Conservation (phyloP, 1,284 basidiomycete genomes). For the Pascua guehoae region DNA sequence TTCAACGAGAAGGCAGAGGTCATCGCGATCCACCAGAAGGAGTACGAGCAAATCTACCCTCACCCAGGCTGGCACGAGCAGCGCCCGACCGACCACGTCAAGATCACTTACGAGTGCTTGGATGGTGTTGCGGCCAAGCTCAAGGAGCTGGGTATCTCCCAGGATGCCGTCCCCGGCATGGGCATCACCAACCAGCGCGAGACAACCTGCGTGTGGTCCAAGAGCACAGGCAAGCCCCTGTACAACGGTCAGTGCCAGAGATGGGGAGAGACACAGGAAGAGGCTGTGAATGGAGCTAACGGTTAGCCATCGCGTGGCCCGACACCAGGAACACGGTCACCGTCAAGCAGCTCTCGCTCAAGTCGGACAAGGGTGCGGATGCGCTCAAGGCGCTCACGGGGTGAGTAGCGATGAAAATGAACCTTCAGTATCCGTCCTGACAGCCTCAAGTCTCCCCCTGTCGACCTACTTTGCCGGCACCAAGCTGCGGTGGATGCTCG, state of each 20-base stretch:
- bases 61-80: constrained; percentile 96
- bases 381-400: constrained; percentile 17
- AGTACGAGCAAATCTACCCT: constrained; percentile 88
- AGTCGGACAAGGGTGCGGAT: constrained; percentile 6
- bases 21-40: constrained; percentile 77
- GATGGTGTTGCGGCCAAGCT: constrained; percentile 67
- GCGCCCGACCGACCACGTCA: constrained; percentile 77
- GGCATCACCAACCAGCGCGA: constrained; percentile 93
- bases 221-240: constrained; percentile 79
- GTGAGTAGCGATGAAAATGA: neutral
- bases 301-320: constrained; percentile 84
- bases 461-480: constrained; percentile 96
- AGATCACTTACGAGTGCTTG: constrained; percentile 74
- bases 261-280: neutral
- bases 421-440: neutral
- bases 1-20: constrained; percentile 87
- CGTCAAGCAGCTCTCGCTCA: constrained; percentile 11
- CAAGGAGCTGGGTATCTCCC: constrained; percentile 65
- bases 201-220: constrained; percentile 91
- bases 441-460: constrained; percentile 60
- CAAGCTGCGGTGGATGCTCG: constrained; percentile 95
- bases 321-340: constrained; percentile 65
- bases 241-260: constrained; percentile 54
- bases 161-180: constrained; percentile 81
- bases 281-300: neutral